Conservation (phyloP, 495 filamentous ascomycete species). For the Xylaria bambusicola region DNA sequence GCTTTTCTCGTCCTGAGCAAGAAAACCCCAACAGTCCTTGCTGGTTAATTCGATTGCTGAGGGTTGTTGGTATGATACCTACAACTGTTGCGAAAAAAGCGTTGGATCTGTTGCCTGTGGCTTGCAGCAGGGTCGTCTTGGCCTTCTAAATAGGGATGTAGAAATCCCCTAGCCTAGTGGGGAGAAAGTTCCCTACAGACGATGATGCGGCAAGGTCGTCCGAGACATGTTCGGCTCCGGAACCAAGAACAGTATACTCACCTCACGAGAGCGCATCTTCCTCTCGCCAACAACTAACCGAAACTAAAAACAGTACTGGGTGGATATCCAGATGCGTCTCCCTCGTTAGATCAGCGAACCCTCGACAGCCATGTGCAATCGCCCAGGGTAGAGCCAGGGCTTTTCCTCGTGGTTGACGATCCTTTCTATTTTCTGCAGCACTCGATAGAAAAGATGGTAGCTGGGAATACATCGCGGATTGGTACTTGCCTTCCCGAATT, state of each 20-base stretch:
- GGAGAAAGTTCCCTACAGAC: slow-evolving; percentile 12
- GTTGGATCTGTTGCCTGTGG: slow-evolving; percentile 7
- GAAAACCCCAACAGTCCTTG: neutral
- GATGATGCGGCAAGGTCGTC: neutral
- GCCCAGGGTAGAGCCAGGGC: too few species aligned
- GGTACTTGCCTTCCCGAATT: neutral
- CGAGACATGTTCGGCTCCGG: slow-evolving; percentile 3
- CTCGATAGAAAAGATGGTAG: too few species aligned
- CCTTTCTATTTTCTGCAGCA: slow-evolving; percentile 17
- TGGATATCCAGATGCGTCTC: neutral
- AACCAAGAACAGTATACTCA: too few species aligned
- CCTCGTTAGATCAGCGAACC: neutral
- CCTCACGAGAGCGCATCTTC: slow-evolving; percentile 4
- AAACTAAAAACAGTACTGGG: slow-evolving; percentile 14
- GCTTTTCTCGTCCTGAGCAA: neutral
- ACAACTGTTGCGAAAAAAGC: neutral
- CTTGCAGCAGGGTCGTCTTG: slow-evolving; percentile 8
- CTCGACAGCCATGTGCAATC: slow-evolving; percentile 5
- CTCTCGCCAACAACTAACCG: slow-evolving; percentile 9
- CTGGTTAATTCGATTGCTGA: neutral
- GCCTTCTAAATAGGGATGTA: slow-evolving; percentile 11
- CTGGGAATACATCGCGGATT: too few species aligned
- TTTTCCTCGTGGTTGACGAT: slow-evolving; percentile 12
- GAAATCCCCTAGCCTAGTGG: neutral
- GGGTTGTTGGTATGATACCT: neutral